Evolutionary conservation across 768 basidiomycete genomes (phyloP).

Genomic region (Pisolithus sp.): DNA sequence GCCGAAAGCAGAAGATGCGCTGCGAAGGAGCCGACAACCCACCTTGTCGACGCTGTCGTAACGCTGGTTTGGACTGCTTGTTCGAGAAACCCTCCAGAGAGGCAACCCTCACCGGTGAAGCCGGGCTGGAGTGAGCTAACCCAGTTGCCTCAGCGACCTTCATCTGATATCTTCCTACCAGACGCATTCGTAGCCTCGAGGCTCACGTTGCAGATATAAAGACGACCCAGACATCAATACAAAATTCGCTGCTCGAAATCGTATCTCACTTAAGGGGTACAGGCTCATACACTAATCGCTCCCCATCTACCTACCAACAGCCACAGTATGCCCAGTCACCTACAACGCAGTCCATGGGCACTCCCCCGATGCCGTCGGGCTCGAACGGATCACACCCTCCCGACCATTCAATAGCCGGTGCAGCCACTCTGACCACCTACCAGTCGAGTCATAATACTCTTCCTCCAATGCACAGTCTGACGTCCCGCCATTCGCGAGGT

Average conservation of each 20-base stretch:
- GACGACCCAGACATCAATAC: slow-evolving; percentile 65
- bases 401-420: slow-evolving; percentile 20
- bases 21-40: slow-evolving; percentile 96
- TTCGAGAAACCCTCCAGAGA: slow-evolving; percentile 92
- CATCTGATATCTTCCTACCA: slow-evolving; percentile 28
- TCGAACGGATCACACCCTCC: slow-evolving; percentile 27
- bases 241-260: slow-evolving; percentile 74
- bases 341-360: slow-evolving; percentile 53
- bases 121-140: slow-evolving; percentile 72
- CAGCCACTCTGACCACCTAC: slow-evolving; percentile 27
- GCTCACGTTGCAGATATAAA: slow-evolving; percentile 79
- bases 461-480: slow-evolving; percentile 25
- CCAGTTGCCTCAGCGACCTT: neutral
- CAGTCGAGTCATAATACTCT: slow-evolving; percentile 19
- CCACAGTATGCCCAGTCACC: slow-evolving; percentile 59
- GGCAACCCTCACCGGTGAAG: slow-evolving; percentile 82
- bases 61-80: slow-evolving; percentile 84
- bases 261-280: slow-evolving; percentile 67
- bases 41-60: slow-evolving; percentile 90
- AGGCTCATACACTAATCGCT: slow-evolving; percentile 43
- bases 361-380: slow-evolving; percentile 38
- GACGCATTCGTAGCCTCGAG: slow-evolving; percentile 88
- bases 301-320: slow-evolving; percentile 51
- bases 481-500: slow-evolving; percentile 27
- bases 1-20: slow-evolving; percentile 95